phyloP scores from a whole-genome alignment of 2,329 filamentous ascomycete genomes.

The Penicillium brevicompactum region DNA sequence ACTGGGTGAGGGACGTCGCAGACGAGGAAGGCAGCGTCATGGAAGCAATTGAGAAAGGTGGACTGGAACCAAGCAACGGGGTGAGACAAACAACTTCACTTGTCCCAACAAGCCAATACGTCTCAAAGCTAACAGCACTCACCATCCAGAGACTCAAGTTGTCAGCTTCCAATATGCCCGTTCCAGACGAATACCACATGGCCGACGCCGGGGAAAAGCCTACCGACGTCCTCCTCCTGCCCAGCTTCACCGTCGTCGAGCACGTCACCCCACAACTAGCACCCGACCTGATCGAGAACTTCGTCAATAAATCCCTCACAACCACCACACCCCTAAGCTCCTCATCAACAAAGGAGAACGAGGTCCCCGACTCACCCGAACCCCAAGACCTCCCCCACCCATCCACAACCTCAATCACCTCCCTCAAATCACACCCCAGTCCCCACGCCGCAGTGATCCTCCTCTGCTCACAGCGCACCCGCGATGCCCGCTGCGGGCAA shows the following conservation, averaged over 20 bases:
- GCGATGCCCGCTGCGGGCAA: slow-evolving; percentile 92
- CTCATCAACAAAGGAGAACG: neutral
- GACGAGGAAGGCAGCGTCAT: slow-evolving; percentile 87
- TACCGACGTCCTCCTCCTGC: slow-evolving; percentile 80
- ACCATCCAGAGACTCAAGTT: slow-evolving; percentile 77
- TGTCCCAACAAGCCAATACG: neutral
- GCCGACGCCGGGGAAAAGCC: slow-evolving; percentile 61
- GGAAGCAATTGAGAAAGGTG: slow-evolving; percentile 65
- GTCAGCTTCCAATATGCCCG: slow-evolving; percentile 87
- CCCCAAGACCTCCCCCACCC: slow-evolving; percentile 14
- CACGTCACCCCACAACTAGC: slow-evolving; percentile 78
- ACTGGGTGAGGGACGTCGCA: slow-evolving; percentile 87
- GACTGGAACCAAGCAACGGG: slow-evolving; percentile 45
- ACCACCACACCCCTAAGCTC: slow-evolving; percentile 70
- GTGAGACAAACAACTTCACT: slow-evolving; percentile 29
- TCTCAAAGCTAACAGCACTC: slow-evolving; percentile 7
- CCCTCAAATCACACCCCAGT: slow-evolving; percentile 64
- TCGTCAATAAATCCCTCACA: slow-evolving; percentile 70
- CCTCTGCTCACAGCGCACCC: slow-evolving; percentile 91
- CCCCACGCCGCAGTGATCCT: slow-evolving; percentile 87
- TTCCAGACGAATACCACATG: slow-evolving; percentile 66
- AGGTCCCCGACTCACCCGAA: slow-evolving; percentile 27
- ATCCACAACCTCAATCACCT: slow-evolving; percentile 33
- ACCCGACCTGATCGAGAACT: slow-evolving; percentile 68
- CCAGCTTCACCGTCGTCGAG: slow-evolving; percentile 79